Percentiles rank a stretch among this genome's conserved stretches.
These are phyloP conservation scores for Curvularia eragrostidis DNA, from an alignment of 2,329 filamentous ascomycete genomes.

Conservation along the genomic window DNA sequence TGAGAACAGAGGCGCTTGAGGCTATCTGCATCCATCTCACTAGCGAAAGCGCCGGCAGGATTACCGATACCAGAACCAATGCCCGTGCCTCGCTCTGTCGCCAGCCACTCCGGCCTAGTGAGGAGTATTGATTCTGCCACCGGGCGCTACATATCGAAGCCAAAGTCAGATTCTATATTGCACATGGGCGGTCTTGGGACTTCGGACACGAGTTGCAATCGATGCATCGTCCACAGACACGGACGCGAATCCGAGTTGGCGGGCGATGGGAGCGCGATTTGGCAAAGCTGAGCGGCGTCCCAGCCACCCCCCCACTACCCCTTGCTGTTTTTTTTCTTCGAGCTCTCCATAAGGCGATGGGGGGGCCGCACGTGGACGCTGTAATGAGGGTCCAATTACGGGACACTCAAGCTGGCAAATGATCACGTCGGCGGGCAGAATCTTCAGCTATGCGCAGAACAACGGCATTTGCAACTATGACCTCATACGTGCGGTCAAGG, in stretches of 20 bases:
- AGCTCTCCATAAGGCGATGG: not conserved
- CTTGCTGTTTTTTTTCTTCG: not conserved
- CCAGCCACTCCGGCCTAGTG: conserved; percentile 5
- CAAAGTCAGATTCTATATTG: not conserved
- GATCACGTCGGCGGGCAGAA: not conserved
- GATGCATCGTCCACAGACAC: not conserved
- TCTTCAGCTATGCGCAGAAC: not conserved
- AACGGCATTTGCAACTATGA: conserved; percentile 5
- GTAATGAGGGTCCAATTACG: not conserved
- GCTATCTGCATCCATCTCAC: not conserved
- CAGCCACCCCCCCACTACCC: not conserved
- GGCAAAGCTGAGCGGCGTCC: not conserved
- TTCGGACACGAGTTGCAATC: not conserved
- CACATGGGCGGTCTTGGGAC: not conserved
- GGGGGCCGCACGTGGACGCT: not conserved
- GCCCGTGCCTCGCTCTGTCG: conserved; percentile 7
- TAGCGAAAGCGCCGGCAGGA: conserved; percentile 10
- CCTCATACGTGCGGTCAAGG: conserved; percentile 22
- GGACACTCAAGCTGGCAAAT: not conserved
- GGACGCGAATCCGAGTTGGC: not conserved
- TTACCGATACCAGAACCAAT: conserved; percentile 19
- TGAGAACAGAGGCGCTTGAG: not conserved
- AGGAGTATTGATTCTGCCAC: conserved; percentile 1
- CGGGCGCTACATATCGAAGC: not conserved
- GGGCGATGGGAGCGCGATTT: not conserved